A percentile compares a stretch with the other conserved stretches of the same genome.
Conservation (phyloP, 805 yeast genomes). For the Clavispora phyllophila region DNA sequence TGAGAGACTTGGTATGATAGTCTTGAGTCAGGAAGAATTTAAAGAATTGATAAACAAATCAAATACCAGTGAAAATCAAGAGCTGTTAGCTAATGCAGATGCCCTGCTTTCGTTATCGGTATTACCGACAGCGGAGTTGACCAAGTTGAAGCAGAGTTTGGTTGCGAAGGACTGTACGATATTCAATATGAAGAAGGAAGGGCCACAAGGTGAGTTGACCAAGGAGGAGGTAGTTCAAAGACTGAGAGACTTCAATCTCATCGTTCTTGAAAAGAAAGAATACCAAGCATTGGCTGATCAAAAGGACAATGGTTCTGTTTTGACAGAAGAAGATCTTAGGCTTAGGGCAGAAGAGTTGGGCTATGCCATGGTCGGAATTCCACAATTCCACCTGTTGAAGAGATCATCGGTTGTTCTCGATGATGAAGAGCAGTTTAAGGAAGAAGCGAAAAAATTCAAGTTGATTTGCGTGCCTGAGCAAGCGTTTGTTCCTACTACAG, state of each 20-base stretch:
- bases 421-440: slow-evolving; percentile 24
- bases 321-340: slow-evolving; percentile 16
- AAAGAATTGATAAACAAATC: slow-evolving; percentile 2
- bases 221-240: slow-evolving; percentile 18
- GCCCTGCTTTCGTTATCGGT: slow-evolving; percentile 10
- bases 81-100: slow-evolving; percentile 3
- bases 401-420: slow-evolving; percentile 12
- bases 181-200: slow-evolving; percentile 14
- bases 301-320: background rate
- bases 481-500: slow-evolving; percentile 61
- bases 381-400: slow-evolving; percentile 21
- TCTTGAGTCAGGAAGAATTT: slow-evolving; percentile 2
- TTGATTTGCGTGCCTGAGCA: slow-evolving; percentile 52
- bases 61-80: slow-evolving; percentile 1
- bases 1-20: slow-evolving; percentile 8
- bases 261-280: slow-evolving; percentile 12
- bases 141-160: slow-evolving; percentile 11
- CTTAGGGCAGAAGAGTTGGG: slow-evolving; percentile 39
- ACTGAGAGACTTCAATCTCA: slow-evolving; percentile 12
- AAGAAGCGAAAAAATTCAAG: slow-evolving; percentile 42
- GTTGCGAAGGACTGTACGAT: slow-evolving; percentile 25
- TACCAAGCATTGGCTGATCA: slow-evolving; percentile 10
- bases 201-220: slow-evolving; percentile 6
- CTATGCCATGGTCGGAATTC: slow-evolving; percentile 30
- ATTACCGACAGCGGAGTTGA: slow-evolving; percentile 9